Base-by-base conservation (phyloP, 208 protist species). In the Porcisia deanei region DNA sequence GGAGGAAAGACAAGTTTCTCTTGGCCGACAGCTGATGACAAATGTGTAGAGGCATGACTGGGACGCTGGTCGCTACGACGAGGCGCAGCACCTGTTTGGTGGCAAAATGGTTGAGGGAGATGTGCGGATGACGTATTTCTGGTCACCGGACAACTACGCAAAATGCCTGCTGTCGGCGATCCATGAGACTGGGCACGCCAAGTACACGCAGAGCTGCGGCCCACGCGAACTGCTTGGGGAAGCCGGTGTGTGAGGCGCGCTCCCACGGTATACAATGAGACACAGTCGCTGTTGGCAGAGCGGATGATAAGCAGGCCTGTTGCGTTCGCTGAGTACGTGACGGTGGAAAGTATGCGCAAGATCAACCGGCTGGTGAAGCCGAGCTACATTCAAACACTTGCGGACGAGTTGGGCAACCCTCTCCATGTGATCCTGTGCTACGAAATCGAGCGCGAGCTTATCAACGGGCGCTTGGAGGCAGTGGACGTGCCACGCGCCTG, bases 321-420 rank as follows among this genome's bases (percentile, higher is more conserved):
- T 30, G 30, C 30, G 30, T 30, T 30, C 30, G 30, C 30, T 30
- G 30, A 30, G 30, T 30, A 30, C 30, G 30, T 81, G 16, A 75
- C 69, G 25, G 69, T 65, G 53, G 69, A 69, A 25, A 74, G 64
- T 25, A 53, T 75, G 68, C 69, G 76, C 57, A 73, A 49, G 60
- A 69, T 69, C 49, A 75, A 75, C 52, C 68, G 63, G 66, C 52
- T 57, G 20, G 88, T 95, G 25, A 65, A 88, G 52, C 89, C 86
- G 3, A 83, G 86, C 54, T 81, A 81, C 55, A 96, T 95, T 68
- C 91, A 91, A 39, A 87, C 94, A 34, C 69, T 91, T 30, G 84
- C 91, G 9, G 91, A 98, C 70, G 94, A 98, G 82, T 71, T 98
- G 37, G 88, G 85, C 70, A 95, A 97, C 84, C 88, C 91, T 22